Base-by-base conservation (phyloP, 768 basidiomycete species). In the Strobilomyces dryophilus region DNA sequence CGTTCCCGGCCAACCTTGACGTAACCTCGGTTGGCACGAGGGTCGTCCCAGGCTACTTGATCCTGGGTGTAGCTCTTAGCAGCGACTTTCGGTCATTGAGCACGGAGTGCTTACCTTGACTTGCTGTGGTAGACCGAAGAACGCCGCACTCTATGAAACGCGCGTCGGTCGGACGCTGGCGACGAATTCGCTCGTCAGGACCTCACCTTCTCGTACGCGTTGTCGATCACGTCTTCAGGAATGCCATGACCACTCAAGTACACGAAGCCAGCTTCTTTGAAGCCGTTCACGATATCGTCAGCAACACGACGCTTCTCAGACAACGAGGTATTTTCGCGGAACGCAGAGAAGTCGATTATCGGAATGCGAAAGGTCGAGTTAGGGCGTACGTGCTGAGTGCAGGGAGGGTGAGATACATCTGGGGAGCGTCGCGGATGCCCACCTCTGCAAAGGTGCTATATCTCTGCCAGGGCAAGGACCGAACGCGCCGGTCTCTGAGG, bases 21-120 rank as follows among this genome's bases (percentile, higher is more conserved):
- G 66, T 92, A 93, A 31, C 92, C 92, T 51, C 92, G 79, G 61
- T 95, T 92, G 8, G 89, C 79, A 37, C 88, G 82, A 54, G 91
- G 89, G 65, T 91, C 88, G 51, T 88, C 85, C 91, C 91, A 93
- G 52, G 83, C 82, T 7, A 92, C 76, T 54, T 74, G 71, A 45
- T 76, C 72, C 84, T 89, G 27, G 5, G 18, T 46, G 15, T n/a
- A 12, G 18, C 35, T 24, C 29, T 59, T 29, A 55, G 55, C 8
- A 20, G 15, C 7, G 40, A 15, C 17, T 27, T 26, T 37, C 21
- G 11, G n/a, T 35, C 14, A 24, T 1, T 4, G 17, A 20, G 15
- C 27, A 26, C 26, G 15, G 36, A 31, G 1, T 21, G 8, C 49
- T 45, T 49, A 80, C 87, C 75, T 92, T 92, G 41, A 73, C 66